Evolutionary conservation across 768 basidiomycete genomes (phyloP).

Genomic region (Pisolithus sp.): DNA sequence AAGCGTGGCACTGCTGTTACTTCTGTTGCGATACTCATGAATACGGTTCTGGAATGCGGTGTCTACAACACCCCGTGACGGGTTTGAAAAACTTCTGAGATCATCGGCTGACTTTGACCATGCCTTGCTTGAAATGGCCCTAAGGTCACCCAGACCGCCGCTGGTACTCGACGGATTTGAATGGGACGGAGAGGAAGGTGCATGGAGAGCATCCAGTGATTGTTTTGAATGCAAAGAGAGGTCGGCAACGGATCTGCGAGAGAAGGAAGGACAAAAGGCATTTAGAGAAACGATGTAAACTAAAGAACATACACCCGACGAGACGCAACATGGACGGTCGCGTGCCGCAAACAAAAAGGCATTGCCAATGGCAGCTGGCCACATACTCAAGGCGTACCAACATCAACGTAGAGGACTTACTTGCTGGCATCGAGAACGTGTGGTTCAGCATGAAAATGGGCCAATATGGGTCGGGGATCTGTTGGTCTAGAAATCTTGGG

Average conservation of each 20-base stretch:
- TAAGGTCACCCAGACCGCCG: constrained; percentile 57
- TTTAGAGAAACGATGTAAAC: not conserved
- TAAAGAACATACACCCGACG: not conserved
- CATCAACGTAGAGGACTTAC: constrained; percentile 34
- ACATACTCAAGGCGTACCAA: not conserved
- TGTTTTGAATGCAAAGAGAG: constrained; percentile 42
- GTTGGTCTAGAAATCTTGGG: constrained; percentile 83
- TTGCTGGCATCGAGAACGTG: constrained; percentile 44
- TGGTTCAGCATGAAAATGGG: constrained; percentile 37
- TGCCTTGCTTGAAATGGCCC: constrained; percentile 58
- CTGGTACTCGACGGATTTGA: constrained; percentile 19
- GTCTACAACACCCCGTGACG: constrained; percentile 32
- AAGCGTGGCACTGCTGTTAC: constrained; percentile 49
- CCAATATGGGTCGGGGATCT: constrained; percentile 69
- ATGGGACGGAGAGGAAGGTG: constrained; percentile 24
- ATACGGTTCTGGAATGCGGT: constrained; percentile 52
- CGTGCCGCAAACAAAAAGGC: not conserved
- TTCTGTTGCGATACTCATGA: constrained; percentile 60
- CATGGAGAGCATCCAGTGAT: constrained; percentile 38
- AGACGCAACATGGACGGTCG: constrained; percentile 5
- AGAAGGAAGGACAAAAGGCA: constrained; percentile 16
- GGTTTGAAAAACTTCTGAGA: constrained; percentile 48
- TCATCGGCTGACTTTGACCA: constrained; percentile 84
- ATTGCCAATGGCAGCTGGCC: no score
- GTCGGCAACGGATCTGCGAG: constrained; percentile 58